Base-by-base conservation (phyloP, 306 rosid genomes). In the Lupinus albus region DNA sequence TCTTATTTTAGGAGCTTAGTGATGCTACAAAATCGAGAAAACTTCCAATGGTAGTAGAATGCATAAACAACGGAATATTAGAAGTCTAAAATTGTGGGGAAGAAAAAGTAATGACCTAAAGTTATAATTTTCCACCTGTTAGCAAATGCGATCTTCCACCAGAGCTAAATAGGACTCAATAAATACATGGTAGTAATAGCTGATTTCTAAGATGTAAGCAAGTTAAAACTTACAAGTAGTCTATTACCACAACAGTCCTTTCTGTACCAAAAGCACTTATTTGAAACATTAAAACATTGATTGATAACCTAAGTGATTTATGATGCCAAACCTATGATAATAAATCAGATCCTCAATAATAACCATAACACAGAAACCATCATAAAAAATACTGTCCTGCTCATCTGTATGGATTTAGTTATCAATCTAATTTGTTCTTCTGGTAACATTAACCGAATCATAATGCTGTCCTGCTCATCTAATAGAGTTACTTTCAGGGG, bases 21-120 rank as follows among this genome's bases (percentile, higher is more conserved):
- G 65, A 59, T 66, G 32, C 20, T 14, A 38, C 12, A 79, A 62
- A 42, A 39, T 48, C 70, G 25, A 61, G 60, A 57, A 66, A 61
- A 75, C 6, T 12, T 15, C 33, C 62, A 10, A 59, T 15, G 33
- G 62, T 11, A 20, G 72, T n/a, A 12, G 63, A 28, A 42, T 38
- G 42, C 65, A 58, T 15, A 21, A 66, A 70, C 39, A 49, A 28
- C 20, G 15, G 45, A 20, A 15, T 7, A n/a, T 42, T 30, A 28
- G 33, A 61, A 64, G 59, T 60, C 56, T 72, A 15, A 48, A 63
- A 55, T 10, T 25, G 21, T 62, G 20, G 4, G 20, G 7, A 47
- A 36, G 35, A 49, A 58, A 45, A 71, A 28, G 32, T 4, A 18
- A 12, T 0, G 30, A 45, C 39, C 47, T 5, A 61, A 6, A 41